These are phyloP conservation scores for Inosperma sp. DNA, from an alignment of 768 basidiomycete genomes.

Conservation along the genomic window DNA sequence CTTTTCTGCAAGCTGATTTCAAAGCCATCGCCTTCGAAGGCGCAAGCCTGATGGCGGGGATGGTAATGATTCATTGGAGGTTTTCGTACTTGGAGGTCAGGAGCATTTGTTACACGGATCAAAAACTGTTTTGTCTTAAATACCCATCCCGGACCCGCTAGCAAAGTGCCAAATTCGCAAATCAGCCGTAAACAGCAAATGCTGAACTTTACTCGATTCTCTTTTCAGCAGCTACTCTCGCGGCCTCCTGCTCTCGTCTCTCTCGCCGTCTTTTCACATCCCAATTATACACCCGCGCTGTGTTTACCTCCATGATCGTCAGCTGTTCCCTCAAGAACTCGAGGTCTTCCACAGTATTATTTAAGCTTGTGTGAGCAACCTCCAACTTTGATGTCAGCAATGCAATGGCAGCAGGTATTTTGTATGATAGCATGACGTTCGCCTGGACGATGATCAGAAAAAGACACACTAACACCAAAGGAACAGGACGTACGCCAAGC, in stretches of 20 bases:
- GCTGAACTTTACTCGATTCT: not conserved
- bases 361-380: constrained; percentile 60
- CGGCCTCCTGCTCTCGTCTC: constrained; percentile 29
- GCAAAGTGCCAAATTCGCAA: constrained; percentile 36
- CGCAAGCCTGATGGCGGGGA: too few relatives aligned
- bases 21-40: too few relatives aligned
- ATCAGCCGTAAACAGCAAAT: not conserved
- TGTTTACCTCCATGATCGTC: constrained; percentile 95
- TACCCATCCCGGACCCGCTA: too few relatives aligned
- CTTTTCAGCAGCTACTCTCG: not conserved
- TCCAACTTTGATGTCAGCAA: constrained; percentile 73
- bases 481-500: constrained; percentile 76
- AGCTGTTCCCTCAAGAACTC: constrained; percentile 93
- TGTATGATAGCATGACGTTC: constrained; percentile 96
- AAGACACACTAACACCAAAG: constrained; percentile 1
- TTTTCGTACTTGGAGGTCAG: too few relatives aligned
- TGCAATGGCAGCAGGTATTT: constrained; percentile 67
- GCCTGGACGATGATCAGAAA: constrained; percentile 49
- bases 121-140: too few relatives aligned
- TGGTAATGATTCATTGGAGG: too few relatives aligned
- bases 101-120: too few relatives aligned
- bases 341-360: constrained; percentile 77
- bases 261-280: constrained; percentile 82
- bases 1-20: too few relatives aligned
- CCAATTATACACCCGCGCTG: constrained; percentile 94